These are phyloP conservation scores for Hypoxylon crocopeplum DNA, from an alignment of 495 filamentous ascomycete genomes.

Conservation along the genomic window DNA sequence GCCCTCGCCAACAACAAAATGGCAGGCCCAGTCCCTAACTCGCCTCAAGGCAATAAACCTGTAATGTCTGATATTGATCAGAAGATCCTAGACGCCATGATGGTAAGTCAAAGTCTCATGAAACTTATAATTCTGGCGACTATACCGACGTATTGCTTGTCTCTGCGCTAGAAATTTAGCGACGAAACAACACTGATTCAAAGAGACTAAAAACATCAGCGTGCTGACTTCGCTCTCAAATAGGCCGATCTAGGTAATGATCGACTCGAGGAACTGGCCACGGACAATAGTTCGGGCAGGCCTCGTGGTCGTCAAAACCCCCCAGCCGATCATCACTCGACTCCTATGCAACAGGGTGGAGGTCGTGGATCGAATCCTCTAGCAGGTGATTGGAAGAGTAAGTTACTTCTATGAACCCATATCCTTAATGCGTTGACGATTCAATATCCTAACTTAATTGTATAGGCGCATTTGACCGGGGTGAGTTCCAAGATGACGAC, in stretches of 20 bases:
- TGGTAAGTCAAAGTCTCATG: slow-evolving; percentile 19
- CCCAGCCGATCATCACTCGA: neutral
- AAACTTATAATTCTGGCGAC: too few relatives aligned
- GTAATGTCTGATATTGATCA: too few relatives aligned
- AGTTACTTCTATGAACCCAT: slow-evolving; percentile 3
- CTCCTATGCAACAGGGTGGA: too few relatives aligned
- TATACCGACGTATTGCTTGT: too few relatives aligned
- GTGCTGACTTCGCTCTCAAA: neutral
- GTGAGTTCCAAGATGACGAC: slow-evolving; percentile 34
- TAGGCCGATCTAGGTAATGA: slow-evolving; percentile 35
- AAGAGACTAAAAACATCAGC: neutral
- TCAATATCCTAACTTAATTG: neutral
- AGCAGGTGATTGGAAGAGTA: slow-evolving; percentile 17
- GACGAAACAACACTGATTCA: too few relatives aligned
- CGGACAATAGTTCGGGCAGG: neutral
- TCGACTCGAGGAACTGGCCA: slow-evolving; percentile 29
- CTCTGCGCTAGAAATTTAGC: too few relatives aligned
- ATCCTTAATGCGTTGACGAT: neutral
- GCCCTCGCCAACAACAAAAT: too few relatives aligned
- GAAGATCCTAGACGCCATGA: slow-evolving; percentile 29
- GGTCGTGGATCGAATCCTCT: neutral
- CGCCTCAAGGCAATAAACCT: neutral
- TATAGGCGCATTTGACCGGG: slow-evolving; percentile 18
- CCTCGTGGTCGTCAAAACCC: neutral
- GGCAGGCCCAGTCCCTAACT: too few relatives aligned